phyloP scores from a whole-genome alignment of 306 rosid species.

The Lupinus albus region DNA sequence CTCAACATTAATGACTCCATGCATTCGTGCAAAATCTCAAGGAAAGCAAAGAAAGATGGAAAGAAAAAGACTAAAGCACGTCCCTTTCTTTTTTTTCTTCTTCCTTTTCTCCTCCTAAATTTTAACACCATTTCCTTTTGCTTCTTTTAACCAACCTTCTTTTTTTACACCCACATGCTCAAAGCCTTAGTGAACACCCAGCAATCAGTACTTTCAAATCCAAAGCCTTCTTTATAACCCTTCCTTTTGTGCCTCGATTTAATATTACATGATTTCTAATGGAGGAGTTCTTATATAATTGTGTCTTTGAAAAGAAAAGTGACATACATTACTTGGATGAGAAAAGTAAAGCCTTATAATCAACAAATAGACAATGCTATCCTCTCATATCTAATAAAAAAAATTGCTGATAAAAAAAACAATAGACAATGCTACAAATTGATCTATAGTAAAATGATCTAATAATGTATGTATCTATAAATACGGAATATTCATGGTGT shows the following conservation, averaged over 20 bases:
- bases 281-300: not conserved
- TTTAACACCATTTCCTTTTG: slow-evolving; percentile 46
- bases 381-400: too few species aligned
- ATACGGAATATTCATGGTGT: not conserved
- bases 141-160: slow-evolving; percentile 43
- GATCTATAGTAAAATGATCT: too few species aligned
- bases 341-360: too few species aligned
- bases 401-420: too few species aligned
- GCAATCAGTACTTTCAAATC: slow-evolving; percentile 37
- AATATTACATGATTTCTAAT: not conserved
- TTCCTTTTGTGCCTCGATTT: slow-evolving; percentile 26
- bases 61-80: slow-evolving; percentile 46
- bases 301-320: too few species aligned
- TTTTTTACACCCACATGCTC: slow-evolving; percentile 38
- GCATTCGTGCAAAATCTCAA: slow-evolving; percentile 53
- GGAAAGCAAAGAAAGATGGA: slow-evolving; percentile 45
- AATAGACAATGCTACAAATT: too few species aligned
- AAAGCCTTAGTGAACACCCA: slow-evolving; percentile 29
- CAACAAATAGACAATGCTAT: too few species aligned
- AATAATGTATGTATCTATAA: not conserved
- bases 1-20: slow-evolving; percentile 41
- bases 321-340: too few species aligned
- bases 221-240: not conserved
- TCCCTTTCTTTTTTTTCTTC: slow-evolving; percentile 15
- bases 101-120: slow-evolving; percentile 35